Percentiles rank a stretch among this genome's conserved stretches.
Conservation (phyloP, 148 eudicot species). For the Fagopyrum tataricum region DNA sequence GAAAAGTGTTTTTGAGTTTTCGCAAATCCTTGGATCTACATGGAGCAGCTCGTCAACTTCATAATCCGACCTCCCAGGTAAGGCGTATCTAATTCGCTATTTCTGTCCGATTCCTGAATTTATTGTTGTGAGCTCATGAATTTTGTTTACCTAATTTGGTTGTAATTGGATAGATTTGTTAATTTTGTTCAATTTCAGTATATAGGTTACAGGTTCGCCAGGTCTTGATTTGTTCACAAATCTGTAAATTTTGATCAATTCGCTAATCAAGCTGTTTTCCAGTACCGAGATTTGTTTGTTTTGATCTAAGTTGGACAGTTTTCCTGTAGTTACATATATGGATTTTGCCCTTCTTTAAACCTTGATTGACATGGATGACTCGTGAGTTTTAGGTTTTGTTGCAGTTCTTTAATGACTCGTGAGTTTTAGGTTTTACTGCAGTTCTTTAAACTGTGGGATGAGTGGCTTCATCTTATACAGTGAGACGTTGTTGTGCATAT, state of each 20-base stretch:
- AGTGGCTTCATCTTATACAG: neutral
- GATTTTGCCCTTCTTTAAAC: neutral
- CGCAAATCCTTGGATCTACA: slow-evolving; percentile 17
- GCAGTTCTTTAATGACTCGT: neutral
- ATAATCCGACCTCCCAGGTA: slow-evolving; percentile 97
- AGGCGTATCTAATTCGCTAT: slow-evolving; percentile 2
- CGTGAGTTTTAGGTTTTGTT: neutral
- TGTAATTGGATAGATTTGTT: neutral
- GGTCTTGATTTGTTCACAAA: neutral
- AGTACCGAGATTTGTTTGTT: neutral
- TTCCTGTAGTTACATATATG: neutral
- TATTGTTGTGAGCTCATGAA: neutral
- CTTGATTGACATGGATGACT: neutral
- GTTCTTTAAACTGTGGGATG: neutral
- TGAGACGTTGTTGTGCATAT: neutral
- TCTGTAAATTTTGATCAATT: neutral
- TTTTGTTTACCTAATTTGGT: neutral
- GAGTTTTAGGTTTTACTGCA: neutral
- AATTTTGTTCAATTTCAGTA: neutral
- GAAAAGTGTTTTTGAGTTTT: neutral
- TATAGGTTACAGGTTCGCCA: neutral
- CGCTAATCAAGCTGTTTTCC: neutral
- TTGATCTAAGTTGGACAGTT: neutral
- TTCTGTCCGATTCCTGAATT: neutral
- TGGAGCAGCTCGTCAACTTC: slow-evolving; percentile 95